Percentiles rank a stretch among this genome's conserved stretches.
Conservation (phyloP, 371 early-diverging fungal species). For the Rhizopus microsporus region DNA sequence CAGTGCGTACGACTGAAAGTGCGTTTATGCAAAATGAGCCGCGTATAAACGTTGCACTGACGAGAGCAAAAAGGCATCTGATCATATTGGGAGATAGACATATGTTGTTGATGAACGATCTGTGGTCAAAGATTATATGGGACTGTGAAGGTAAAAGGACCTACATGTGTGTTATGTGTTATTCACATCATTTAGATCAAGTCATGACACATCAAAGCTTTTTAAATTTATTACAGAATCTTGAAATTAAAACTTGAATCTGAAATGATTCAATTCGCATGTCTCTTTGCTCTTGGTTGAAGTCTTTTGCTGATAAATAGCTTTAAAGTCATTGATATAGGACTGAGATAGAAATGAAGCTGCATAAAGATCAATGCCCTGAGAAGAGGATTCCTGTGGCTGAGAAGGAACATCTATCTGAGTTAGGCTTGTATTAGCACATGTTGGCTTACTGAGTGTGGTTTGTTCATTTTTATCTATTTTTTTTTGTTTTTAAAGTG, state of each 20-base stretch:
- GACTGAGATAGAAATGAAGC: conserved; percentile 9
- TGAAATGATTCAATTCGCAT: conserved; percentile 8
- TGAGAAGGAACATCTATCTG: neutral
- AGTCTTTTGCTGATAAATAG: neutral
- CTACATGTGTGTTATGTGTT: neutral
- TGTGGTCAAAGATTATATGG: conserved; percentile 43
- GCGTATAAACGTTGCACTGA: conserved; percentile 64
- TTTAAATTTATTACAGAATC: conserved; percentile 11
- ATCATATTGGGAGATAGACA: conserved; percentile 59
- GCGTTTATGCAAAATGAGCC: conserved; percentile 59
- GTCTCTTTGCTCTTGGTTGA: conserved; percentile 1
- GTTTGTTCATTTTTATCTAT: too few species aligned
- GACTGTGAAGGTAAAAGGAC: conserved; percentile 39
- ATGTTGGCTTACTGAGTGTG: too few species aligned
- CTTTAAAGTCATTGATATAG: conserved; percentile 7
- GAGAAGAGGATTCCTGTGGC: neutral
- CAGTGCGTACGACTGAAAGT: conserved; percentile 64
- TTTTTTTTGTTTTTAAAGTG: too few species aligned
- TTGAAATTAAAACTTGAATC: conserved; percentile 12
- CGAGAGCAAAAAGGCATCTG: conserved; percentile 65
- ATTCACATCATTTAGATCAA: conserved; percentile 12
- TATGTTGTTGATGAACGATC: conserved; percentile 27
- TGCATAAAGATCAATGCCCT: neutral
- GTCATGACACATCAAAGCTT: conserved; percentile 13
- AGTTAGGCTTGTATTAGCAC: too few species aligned